These are phyloP conservation scores for Microdochium trichocladiopsis DNA, from an alignment of 2,329 filamentous ascomycete species.

Conservation along the genomic window DNA sequence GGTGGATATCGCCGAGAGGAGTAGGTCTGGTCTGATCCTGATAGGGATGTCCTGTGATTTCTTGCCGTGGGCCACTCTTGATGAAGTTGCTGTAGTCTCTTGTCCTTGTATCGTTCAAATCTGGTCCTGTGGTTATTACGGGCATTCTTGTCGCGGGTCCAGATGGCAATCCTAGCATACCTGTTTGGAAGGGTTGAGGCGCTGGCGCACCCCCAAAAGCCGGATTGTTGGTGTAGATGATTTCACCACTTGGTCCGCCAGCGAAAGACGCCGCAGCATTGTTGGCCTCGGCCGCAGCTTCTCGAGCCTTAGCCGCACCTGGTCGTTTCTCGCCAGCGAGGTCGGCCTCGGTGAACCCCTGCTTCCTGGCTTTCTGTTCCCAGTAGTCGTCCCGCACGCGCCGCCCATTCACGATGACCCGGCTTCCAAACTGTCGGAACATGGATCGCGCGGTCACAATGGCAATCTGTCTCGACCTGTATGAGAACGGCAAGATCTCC, in stretches of 20 bases:
- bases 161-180: conserved; percentile 58
- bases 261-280: conserved; percentile 48
- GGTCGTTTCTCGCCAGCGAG: conserved; percentile 93
- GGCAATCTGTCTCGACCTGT: conserved; percentile 95
- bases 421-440: conserved; percentile 96
- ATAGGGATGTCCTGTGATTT: conserved; percentile 80
- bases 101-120: conserved; percentile 68
- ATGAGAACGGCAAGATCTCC: conserved; percentile 94
- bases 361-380: conserved; percentile 94
- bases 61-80: conserved; percentile 76
- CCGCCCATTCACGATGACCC: conserved; percentile 83
- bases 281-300: conserved; percentile 68
- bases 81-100: conserved; percentile 77
- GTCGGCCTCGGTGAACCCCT: conserved; percentile 96
- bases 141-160: conserved; percentile 67
- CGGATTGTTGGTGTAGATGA: conserved; percentile 76
- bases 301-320: conserved; percentile 80
- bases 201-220: conserved; percentile 61
- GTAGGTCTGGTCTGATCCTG: conserved; percentile 78
- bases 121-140: conserved; percentile 76
- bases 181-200: conserved; percentile 63
- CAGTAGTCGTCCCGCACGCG: conserved; percentile 97
- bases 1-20: conserved; percentile 69
- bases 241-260: conserved; percentile 70
- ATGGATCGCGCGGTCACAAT: conserved; percentile 97